Percentiles rank a stretch among this genome's conserved stretches.
These are phyloP conservation scores for Carex cristatella DNA, from an alignment of 176 grass and related monocot genomes.

Conservation along the genomic window DNA sequence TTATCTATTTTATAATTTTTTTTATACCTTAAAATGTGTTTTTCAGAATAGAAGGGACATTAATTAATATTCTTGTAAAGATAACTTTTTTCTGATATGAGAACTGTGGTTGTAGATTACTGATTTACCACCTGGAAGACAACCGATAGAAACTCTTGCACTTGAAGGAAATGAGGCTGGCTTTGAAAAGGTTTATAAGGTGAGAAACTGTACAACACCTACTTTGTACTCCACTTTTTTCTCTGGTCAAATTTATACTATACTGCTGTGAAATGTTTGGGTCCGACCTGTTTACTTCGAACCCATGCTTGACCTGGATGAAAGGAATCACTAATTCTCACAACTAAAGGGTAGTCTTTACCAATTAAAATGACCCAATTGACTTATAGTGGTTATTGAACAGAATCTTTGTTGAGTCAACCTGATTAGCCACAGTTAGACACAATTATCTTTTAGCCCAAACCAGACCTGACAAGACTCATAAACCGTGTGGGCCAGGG, in stretches of 20 bases:
- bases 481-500: neutral
- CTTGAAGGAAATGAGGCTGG: slow-evolving; percentile 86
- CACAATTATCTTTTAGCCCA: neutral
- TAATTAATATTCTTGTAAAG: neutral
- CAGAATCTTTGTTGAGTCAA: neutral
- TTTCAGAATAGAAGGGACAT: neutral
- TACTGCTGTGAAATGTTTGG: neutral
- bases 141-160: slow-evolving; percentile 65
- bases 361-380: neutral
- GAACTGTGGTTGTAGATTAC: slow-evolving; percentile 50
- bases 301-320: neutral
- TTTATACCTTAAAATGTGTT: neutral
- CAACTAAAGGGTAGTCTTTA: neutral
- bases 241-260: neutral
- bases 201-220: slow-evolving; percentile 23
- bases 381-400: slow-evolving; percentile 1
- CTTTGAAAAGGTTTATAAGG: slow-evolving; percentile 76
- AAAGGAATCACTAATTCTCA: neutral
- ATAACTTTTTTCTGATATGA: neutral
- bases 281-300: neutral
- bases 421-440: neutral
- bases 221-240: neutral
- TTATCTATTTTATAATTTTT: neutral
- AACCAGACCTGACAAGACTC: neutral
- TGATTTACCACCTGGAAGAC: slow-evolving; percentile 83